Conservation (phyloP, 768 basidiomycete species). For the Mycena polygramma region DNA sequence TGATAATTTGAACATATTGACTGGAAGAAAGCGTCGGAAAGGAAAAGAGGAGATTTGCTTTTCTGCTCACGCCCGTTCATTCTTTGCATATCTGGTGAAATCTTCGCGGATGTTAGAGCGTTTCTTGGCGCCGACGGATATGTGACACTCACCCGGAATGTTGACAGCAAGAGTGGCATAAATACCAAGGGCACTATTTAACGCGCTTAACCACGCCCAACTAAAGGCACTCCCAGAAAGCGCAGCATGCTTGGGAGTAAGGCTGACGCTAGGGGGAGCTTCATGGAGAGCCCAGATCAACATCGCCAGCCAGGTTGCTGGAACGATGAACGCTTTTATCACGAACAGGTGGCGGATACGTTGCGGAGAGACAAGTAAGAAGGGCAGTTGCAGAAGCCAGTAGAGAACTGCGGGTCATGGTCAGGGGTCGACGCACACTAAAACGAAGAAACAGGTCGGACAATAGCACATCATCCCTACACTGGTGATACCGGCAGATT, state of each 20-base stretch:
- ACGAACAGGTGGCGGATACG: constrained; percentile 83
- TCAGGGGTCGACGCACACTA: too few species aligned
- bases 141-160: constrained; percentile 64
- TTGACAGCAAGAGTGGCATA: constrained; percentile 83
- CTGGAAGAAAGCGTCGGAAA: constrained; percentile 47
- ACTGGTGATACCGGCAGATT: constrained; percentile 72
- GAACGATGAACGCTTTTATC: constrained; percentile 74
- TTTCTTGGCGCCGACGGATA: too few species aligned
- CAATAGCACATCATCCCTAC: constrained; percentile 56
- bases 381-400: constrained; percentile 83
- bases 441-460: not conserved
- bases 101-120: constrained; percentile 42
- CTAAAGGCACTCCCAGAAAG: constrained; percentile 67
- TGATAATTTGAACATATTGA: constrained; percentile 79
- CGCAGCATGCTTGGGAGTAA: constrained; percentile 65
- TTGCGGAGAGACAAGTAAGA: constrained; percentile 83
- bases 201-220: constrained; percentile 85
- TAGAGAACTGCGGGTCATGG: constrained; percentile 58
- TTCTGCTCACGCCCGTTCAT: constrained; percentile 66
- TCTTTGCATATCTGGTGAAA: constrained; percentile 87
- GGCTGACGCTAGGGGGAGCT: constrained; percentile 71
- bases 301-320: constrained; percentile 76
- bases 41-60: not conserved
- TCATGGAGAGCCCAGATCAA: constrained; percentile 85
- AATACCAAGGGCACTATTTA: constrained; percentile 84